Evolutionary conservation across 2,329 filamentous ascomycete species (phyloP).

Genomic region (Pseudogymnoascus sp.): DNA sequence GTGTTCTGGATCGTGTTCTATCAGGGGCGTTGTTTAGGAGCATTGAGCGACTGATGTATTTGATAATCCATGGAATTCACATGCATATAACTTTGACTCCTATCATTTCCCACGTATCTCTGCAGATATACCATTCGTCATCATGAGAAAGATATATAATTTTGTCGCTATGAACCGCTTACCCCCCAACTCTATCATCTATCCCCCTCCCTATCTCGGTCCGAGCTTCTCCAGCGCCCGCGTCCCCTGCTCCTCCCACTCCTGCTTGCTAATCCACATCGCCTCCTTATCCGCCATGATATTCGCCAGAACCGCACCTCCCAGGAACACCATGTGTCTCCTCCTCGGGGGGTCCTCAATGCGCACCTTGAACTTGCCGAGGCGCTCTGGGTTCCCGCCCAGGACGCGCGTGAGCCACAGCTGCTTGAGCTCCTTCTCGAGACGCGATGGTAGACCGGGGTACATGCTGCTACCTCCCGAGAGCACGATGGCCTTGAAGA

Average conservation of each 20-base stretch:
- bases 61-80: neutral
- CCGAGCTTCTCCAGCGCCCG: slow-evolving; percentile 87
- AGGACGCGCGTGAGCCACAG: slow-evolving; percentile 92
- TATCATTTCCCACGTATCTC: neutral
- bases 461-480: slow-evolving; percentile 99
- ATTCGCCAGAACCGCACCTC: slow-evolving; percentile 91
- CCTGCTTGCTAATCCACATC: slow-evolving; percentile 97
- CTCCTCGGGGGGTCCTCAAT: slow-evolving; percentile 96
- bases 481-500: slow-evolving; percentile 96
- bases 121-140: neutral
- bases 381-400: slow-evolving; percentile 81
- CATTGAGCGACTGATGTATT: neutral
- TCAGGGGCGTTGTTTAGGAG: neutral
- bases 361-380: slow-evolving; percentile 98
- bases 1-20: neutral
- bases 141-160: slow-evolving; percentile 10
- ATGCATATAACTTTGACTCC: neutral
- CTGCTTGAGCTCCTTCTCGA: slow-evolving; percentile 99
- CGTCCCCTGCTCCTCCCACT: slow-evolving; percentile 91
- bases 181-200: slow-evolving; percentile 1
- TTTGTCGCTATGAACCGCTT: slow-evolving; percentile 9
- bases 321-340: slow-evolving; percentile 99
- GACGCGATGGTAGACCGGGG: slow-evolving; percentile 81
- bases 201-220: slow-evolving; percentile 53
- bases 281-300: slow-evolving; percentile 98